Base-by-base conservation (phyloP, 1,284 basidiomycete genomes). In the Agaricales sp. region DNA sequence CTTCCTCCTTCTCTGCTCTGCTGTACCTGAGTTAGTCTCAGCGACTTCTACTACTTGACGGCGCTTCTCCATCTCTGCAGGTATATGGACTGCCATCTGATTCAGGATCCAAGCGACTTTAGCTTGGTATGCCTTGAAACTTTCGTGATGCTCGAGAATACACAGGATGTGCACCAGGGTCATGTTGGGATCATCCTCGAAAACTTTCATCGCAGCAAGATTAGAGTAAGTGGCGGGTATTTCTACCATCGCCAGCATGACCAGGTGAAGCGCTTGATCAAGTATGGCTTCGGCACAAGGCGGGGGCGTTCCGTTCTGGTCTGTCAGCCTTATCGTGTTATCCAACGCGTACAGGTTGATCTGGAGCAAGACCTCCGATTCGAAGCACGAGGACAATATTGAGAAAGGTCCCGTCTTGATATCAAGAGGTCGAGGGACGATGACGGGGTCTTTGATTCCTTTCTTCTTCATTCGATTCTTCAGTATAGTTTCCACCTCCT, bases 401-500 rank as follows among this genome's bases (percentile, higher is more conserved):
- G 70, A 68, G 61, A 87, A 92, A 0, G 88, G 86, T 0, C 89
- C 88, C 2, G 61, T 61, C 14, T 67, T 69, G 47, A 92, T 77
- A 4, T 72, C 71, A 45, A 92, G 73, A 1, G 78, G 73, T 51
- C 74, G 78, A 0, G 92, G 92, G 2, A 87, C 71, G 50, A 93
- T 71, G 16, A 94, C 80, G 0, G 87, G 82, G 47, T 88, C 81
- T 12, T 67, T 58, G 20, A 75, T 66, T 4, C 78, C 78, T 61
- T 77, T 79, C 69, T 82, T 83, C 70, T 80, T 82, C 47, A 85
- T 61, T 45, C 89, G 74, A 48, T 75, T 77, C 47, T 80, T 73
- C 43, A 98, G 69, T 3, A 89, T 77, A 25, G 76, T 78, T 58
- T 95, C 92, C n/a, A 92, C 94, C 61, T 94, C 90, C 59, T 97